These are phyloP conservation scores for Calamus simplicifolius DNA, from an alignment of 176 grass and related monocot species.

Conservation along the genomic window DNA sequence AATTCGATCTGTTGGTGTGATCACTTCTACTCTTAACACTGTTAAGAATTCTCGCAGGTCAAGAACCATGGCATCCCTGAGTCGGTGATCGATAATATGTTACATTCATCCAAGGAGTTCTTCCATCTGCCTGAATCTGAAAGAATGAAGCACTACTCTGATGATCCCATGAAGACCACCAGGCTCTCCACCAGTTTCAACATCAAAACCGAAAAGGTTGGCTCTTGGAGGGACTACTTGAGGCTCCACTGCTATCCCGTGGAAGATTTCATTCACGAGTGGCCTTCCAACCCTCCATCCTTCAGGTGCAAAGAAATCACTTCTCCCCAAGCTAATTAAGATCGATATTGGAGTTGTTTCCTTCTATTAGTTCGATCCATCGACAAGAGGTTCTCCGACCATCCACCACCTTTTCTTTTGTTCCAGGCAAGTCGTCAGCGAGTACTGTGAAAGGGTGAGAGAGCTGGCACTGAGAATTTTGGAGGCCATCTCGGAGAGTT, in stretches of 20 bases:
- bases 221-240: no score
- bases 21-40: background rate
- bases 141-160: constrained; percentile 86
- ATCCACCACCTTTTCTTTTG: background rate
- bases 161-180: constrained; percentile 69
- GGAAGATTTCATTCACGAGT: no score
- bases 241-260: no score
- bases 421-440: constrained; percentile 50
- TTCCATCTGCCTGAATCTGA: constrained; percentile 83
- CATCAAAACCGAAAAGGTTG: constrained; percentile 71
- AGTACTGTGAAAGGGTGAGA: constrained; percentile 55
- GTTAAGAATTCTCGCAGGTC: constrained; percentile 21
- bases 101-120: constrained; percentile 66
- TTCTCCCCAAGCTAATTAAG: no score
- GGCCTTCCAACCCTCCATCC: no score
- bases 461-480: constrained; percentile 53
- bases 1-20: background rate
- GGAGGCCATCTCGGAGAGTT: constrained; percentile 65
- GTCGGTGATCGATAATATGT: constrained; percentile 41
- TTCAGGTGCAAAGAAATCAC: no score
- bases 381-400: no score
- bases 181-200: constrained; percentile 93
- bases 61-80: constrained; percentile 70
- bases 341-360: no score
- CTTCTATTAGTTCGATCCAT: no score